A percentile compares a stretch with the other conserved stretches of the same genome.
Evolutionary conservation across 805 yeast species (phyloP).

Genomic region (Ogataea ramenticola): DNA sequence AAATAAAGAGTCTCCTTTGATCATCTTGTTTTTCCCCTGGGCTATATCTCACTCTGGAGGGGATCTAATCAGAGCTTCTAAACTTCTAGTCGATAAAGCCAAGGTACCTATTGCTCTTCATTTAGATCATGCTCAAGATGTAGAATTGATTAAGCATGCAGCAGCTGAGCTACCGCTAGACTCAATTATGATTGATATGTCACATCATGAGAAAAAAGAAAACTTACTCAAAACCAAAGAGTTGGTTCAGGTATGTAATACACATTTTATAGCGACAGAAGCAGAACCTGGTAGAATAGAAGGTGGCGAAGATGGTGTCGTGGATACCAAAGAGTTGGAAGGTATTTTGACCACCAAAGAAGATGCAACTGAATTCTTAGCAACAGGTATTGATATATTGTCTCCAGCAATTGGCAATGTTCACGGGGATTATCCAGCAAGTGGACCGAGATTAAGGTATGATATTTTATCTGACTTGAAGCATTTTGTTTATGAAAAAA

Average conservation of each 20-base stretch:
- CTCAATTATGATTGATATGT: conserved; percentile 33
- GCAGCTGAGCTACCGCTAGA: conserved; percentile 29
- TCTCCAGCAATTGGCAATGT: conserved; percentile 32
- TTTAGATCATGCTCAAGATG: conserved; percentile 29
- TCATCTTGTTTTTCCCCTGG: conserved; percentile 31
- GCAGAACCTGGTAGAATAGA: conserved; percentile 33
- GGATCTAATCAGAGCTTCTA: conserved; percentile 20
- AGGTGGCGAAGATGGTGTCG: conserved; percentile 32
- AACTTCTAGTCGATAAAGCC: conserved; percentile 20
- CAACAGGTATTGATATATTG: conserved; percentile 28
- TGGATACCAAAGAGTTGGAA: conserved; percentile 19
- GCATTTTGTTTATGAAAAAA: conserved; percentile 7
- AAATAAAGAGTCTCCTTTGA: conserved; percentile 24
- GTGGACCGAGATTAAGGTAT: conserved; percentile 24
- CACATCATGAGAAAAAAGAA: conserved; percentile 28
- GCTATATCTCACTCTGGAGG: conserved; percentile 26
- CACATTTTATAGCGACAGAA: conserved; percentile 26
- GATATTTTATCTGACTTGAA: conserved; percentile 21
- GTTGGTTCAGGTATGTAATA: conserved; percentile 23
- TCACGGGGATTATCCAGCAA: conserved; percentile 29
- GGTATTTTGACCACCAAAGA: conserved; percentile 28
- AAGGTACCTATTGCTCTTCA: conserved; percentile 30
- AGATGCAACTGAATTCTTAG: conserved; percentile 22
- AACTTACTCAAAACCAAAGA: conserved; percentile 22
- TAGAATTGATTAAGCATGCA: conserved; percentile 21